phyloP scores from a whole-genome alignment of 257 asterid genomes.

The Rubia yunnanensis region DNA sequence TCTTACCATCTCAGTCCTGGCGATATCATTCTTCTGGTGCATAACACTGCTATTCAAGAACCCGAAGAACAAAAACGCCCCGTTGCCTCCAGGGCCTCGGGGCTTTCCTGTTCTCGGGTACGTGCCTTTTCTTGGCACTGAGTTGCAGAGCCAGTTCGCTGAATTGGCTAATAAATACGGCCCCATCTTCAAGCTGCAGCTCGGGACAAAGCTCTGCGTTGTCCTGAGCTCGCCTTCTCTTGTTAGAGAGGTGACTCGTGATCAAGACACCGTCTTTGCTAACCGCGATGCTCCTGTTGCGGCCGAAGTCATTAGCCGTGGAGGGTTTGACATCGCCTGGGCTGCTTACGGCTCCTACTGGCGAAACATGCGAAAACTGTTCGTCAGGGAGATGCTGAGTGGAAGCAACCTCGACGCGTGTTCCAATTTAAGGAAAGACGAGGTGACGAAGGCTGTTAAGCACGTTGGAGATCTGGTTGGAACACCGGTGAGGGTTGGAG shows the following conservation, averaged over 20 bases:
- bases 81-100: conserved; percentile 32
- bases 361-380: conserved; percentile 39
- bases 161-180: conserved; percentile 16
- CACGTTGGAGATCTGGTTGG: conserved; percentile 9
- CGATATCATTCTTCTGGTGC: not conserved
- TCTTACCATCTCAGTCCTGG: not conserved
- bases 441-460: conserved; percentile 20
- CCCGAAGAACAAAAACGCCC: not conserved
- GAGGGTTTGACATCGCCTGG: conserved; percentile 33
- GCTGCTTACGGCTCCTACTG: conserved; percentile 42
- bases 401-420: conserved; percentile 26
- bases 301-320: conserved; percentile 10
- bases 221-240: conserved; percentile 29
- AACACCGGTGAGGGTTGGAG: conserved; percentile 22
- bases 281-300: conserved; percentile 29
- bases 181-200: conserved; percentile 28
- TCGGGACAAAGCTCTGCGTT: conserved; percentile 27
- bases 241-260: conserved; percentile 27
- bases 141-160: conserved; percentile 34
- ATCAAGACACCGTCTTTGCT: conserved; percentile 32
- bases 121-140: conserved; percentile 36
- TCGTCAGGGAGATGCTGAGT: conserved; percentile 37
- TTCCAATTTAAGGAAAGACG: conserved; percentile 25
- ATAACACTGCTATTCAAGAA: not conserved
- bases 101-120: conserved; percentile 37